Evolutionary conservation across 768 basidiomycete species (phyloP).

Genomic region (Suillus spraguei): DNA sequence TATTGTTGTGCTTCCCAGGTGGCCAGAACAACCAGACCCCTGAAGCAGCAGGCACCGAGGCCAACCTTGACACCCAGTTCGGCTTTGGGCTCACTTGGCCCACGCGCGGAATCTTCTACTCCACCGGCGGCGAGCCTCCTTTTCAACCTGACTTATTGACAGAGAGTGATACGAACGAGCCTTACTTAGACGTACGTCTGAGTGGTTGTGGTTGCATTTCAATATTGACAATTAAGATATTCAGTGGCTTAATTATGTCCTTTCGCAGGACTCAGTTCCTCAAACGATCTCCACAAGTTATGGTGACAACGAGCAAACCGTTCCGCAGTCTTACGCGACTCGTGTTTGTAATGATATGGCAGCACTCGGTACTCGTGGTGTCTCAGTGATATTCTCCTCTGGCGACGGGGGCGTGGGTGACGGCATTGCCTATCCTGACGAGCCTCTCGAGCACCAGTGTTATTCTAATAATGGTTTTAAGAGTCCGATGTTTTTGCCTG

Average conservation of each 20-base stretch:
- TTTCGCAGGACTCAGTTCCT: conserved; percentile 46
- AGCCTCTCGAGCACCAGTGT: conserved; percentile 46
- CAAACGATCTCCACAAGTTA: conserved; percentile 74
- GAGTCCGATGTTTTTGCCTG: conserved; percentile 53
- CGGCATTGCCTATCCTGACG: conserved; percentile 49
- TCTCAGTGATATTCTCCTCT: conserved; percentile 64
- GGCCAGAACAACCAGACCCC: conserved; percentile 61
- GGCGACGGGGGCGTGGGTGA: conserved; percentile 76
- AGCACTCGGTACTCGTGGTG: conserved; percentile 68
- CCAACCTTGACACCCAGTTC: conserved; percentile 69
- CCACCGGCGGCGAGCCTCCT: conserved; percentile 64
- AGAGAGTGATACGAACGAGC: conserved; percentile 49
- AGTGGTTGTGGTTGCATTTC: not conserved
- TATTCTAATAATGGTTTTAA: conserved; percentile 61
- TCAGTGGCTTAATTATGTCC: conserved; percentile 66
- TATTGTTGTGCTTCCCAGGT: conserved; percentile 38
- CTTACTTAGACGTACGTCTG: conserved; percentile 43
- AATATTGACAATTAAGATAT: conserved; percentile 4
- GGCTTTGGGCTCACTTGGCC: conserved; percentile 67
- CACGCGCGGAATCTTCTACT: conserved; percentile 58
- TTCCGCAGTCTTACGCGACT: conserved; percentile 56
- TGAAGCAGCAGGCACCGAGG: conserved; percentile 59
- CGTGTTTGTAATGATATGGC: conserved; percentile 64
- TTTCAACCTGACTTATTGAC: conserved; percentile 51
- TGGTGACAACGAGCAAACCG: conserved; percentile 75